These are phyloP conservation scores for Aegilops umbellulata DNA, from an alignment of 176 grass and related monocot species.

Conservation along the genomic window DNA sequence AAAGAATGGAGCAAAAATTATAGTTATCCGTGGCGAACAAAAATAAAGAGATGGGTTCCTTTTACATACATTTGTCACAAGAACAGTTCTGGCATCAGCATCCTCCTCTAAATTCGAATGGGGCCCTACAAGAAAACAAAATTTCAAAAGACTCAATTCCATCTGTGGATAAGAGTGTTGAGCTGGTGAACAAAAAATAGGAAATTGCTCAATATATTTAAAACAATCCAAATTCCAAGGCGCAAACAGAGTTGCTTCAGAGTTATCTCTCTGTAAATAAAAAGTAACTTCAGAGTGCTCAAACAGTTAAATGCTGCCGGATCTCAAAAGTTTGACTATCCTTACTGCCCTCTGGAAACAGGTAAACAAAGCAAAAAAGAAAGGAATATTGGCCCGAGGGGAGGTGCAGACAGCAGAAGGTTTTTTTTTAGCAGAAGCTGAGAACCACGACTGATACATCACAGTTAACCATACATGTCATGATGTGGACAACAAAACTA, in stretches of 20 bases:
- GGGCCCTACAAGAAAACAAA: slow-evolving; percentile 40
- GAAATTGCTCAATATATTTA: not conserved
- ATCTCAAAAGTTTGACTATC: not conserved
- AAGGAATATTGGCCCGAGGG: not conserved
- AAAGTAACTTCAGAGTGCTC: not conserved
- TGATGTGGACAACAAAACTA: not conserved
- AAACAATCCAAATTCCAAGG: not conserved
- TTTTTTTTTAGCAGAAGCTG: too few species aligned
- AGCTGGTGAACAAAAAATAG: not conserved
- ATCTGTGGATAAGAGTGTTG: not conserved
- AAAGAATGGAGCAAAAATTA: slow-evolving; percentile 6
- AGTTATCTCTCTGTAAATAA: not conserved
- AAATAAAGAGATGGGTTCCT: not conserved
- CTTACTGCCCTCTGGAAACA: not conserved
- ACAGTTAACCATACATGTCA: not conserved
- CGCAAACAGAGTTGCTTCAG: not conserved
- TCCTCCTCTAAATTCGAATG: slow-evolving; percentile 50
- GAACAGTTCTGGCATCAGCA: slow-evolving; percentile 57
- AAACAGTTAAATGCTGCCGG: not conserved
- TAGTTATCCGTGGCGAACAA: not conserved
- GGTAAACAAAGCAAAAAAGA: not conserved
- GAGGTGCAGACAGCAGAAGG: too few species aligned
- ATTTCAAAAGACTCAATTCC: not conserved
- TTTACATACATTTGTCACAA: slow-evolving; percentile 60
- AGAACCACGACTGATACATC: not conserved